These are phyloP conservation scores for Entonaema liquescens DNA, from an alignment of 495 filamentous ascomycete species.

Conservation along the genomic window DNA sequence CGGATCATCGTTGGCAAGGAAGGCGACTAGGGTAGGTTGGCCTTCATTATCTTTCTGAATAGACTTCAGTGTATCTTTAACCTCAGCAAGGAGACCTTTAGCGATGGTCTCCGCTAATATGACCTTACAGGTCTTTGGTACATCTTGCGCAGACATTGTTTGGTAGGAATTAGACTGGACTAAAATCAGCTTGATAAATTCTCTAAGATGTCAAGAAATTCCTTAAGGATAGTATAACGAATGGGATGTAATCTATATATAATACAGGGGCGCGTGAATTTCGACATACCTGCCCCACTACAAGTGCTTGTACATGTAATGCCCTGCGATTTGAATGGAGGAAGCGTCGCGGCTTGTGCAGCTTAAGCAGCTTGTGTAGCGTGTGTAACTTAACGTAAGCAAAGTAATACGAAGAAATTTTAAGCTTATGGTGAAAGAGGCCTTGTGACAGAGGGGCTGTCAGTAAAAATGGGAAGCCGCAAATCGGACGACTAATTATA, in stretches of 20 bases:
- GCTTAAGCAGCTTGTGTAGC: background rate
- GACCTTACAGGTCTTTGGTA: constrained; percentile 83
- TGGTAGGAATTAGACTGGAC: constrained; percentile 7
- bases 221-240: no score
- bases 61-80: constrained; percentile 72
- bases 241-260: background rate
- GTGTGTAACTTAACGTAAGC: constrained; percentile 20
- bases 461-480: background rate
- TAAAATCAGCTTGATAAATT: constrained; percentile 6
- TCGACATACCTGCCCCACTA: constrained; percentile 37
- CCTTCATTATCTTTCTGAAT: constrained; percentile 59
- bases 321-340: constrained; percentile 32
- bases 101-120: constrained; percentile 86
- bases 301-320: background rate
- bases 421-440: background rate
- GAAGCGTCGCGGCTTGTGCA: constrained; percentile 3
- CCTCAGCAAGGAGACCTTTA: constrained; percentile 79
- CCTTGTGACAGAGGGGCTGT: background rate
- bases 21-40: constrained; percentile 84
- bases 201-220: background rate
- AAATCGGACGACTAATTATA: background rate
- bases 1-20: constrained; percentile 90
- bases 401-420: background rate
- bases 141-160: constrained; percentile 53
- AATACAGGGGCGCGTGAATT: constrained; percentile 28